A percentile compares a stretch with the other conserved stretches of the same genome.
These are phyloP conservation scores for Beta lomatogona DNA, from an alignment of 179 eudicot species.

Conservation along the genomic window DNA sequence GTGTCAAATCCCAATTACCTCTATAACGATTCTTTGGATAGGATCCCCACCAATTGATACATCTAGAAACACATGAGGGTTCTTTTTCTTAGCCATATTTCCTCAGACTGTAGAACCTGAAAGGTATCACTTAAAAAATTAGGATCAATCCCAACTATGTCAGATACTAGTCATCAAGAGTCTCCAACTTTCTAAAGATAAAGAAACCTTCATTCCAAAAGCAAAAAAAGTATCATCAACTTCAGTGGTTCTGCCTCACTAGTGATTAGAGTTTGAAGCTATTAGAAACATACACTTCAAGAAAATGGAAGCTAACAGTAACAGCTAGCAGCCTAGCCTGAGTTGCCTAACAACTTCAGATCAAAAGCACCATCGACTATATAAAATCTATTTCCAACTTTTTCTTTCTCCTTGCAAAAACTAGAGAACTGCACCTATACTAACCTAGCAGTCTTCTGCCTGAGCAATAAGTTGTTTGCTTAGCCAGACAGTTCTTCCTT, in stretches of 20 bases:
- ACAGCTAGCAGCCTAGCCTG: background rate
- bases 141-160: background rate
- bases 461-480: background rate
- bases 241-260: background rate
- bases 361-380: background rate
- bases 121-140: slow-evolving; percentile 1
- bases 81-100: slow-evolving; percentile 69
- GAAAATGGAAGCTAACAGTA: background rate
- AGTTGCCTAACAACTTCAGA: background rate
- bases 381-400: background rate
- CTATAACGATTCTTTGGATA: slow-evolving; percentile 64
- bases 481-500: background rate
- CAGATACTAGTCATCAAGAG: slow-evolving; percentile 1
- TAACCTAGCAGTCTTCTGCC: background rate
- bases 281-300: background rate
- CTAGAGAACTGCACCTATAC: background rate
- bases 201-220: background rate
- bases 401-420: background rate
- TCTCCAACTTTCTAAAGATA: background rate
- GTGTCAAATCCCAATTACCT: slow-evolving; percentile 45
- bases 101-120: slow-evolving; percentile 26
- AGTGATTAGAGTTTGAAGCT: background rate
- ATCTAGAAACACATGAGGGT: slow-evolving; percentile 80
- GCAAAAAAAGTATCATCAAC: background rate
- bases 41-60: slow-evolving; percentile 71